Base-by-base conservation (phyloP, 2,329 filamentous ascomycete species). In the Fusarium chaquense region DNA sequence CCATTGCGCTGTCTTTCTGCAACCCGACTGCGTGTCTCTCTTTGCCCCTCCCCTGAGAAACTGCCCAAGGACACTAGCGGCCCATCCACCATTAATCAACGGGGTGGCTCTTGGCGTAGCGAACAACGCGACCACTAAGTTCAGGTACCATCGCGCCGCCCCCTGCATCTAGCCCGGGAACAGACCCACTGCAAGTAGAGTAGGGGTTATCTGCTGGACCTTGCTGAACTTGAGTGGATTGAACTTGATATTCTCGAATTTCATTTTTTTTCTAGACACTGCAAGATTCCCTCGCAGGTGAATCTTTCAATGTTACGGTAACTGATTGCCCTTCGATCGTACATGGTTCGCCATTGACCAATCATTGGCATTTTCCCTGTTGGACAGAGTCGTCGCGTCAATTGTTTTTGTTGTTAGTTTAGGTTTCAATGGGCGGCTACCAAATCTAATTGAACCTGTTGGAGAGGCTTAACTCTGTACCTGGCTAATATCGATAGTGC, bases 71-170 rank as follows among this genome's bases (percentile, higher is more conserved):
- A 16, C 41, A 44, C 64, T 55, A 58, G 52, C 52, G 32, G 47
- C 62, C 66, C 58, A 43, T 54, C 66, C 66, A 70, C 66, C 66
- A 70, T 61, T 50, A 63, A 68, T 36, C 51, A 65, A 63, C 43
- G 63, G 67, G 50, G 30, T 45, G 43, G 20, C 49, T 55, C 59
- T 71, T 70, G 56, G 67, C 67, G 55, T 71, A 51, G 68, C 64
- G 55, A 56, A 24, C 60, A 53, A 50, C 41, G 36, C 50, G 47
- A 62, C 68, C 68, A 69, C 68, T 71, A 71, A 61, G 69, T 54
- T 43, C 64, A 70, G 67, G 58, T 65, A 61, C 63, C 63, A 71
- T 70, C 67, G 53, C 40, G 58, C 58, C 45, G 43, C 58, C 62
- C 65, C 65, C 62, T 68, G 59, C 44, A 32, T 32, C 33, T 30